These are phyloP conservation scores for Psilocybe tampanensis DNA, from an alignment of 768 basidiomycete species.

Conservation along the genomic window DNA sequence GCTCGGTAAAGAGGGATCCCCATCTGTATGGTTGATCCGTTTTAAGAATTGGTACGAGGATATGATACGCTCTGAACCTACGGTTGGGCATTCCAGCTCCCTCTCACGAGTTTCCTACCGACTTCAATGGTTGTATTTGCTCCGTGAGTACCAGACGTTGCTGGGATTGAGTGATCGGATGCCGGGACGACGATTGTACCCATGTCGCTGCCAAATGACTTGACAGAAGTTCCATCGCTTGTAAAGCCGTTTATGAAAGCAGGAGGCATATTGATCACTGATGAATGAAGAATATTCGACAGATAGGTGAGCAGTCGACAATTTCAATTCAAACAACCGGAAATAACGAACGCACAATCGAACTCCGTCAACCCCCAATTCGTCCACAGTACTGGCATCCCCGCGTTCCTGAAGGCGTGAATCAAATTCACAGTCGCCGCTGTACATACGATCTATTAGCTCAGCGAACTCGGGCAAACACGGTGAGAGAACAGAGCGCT, in stretches of 20 bases:
- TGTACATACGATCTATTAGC: slow-evolving; percentile 2
- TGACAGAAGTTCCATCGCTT: slow-evolving; percentile 27
- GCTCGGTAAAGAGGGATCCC: slow-evolving; percentile 29
- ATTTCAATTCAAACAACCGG: too few species aligned
- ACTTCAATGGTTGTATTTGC: slow-evolving; percentile 28
- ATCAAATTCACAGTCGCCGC: slow-evolving; percentile 31
- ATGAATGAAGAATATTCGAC: too few species aligned
- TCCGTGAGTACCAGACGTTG: slow-evolving; percentile 18
- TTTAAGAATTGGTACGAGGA: neutral
- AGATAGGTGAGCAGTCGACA: too few species aligned
- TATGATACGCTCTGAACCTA: slow-evolving; percentile 13
- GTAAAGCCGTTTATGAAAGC: slow-evolving; percentile 33
- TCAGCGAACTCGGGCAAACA: neutral
- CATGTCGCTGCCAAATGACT: slow-evolving; percentile 36
- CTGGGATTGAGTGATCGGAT: slow-evolving; percentile 22
- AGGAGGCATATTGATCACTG: slow-evolving; percentile 33
- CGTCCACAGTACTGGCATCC: slow-evolving; percentile 33
- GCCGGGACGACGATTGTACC: slow-evolving; percentile 28
- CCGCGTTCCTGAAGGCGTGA: slow-evolving; percentile 30
- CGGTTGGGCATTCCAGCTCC: slow-evolving; percentile 35
- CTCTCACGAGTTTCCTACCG: slow-evolving; percentile 30
- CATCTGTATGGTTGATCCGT: slow-evolving; percentile 12
- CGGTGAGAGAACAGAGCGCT: slow-evolving; percentile 4
- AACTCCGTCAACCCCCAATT: slow-evolving; percentile 36
- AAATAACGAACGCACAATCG: slow-evolving; percentile 32